Percentiles rank a stretch among this genome's conserved stretches.
phyloP scores from a whole-genome alignment of 202 grass and related monocot species.

The Saccharum hybrid region DNA sequence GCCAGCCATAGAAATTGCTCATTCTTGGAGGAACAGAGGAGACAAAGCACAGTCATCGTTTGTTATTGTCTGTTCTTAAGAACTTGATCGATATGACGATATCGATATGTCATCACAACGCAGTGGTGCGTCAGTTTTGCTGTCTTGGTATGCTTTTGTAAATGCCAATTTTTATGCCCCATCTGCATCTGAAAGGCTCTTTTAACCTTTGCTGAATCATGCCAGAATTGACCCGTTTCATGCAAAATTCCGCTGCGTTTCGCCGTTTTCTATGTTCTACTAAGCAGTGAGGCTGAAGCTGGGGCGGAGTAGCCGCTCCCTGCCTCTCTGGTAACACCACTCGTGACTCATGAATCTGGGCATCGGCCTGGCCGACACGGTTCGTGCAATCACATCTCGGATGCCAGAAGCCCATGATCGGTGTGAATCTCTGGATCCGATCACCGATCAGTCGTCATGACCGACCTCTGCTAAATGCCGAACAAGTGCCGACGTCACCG shows the following conservation, averaged over 20 bases:
- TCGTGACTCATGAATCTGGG: not conserved
- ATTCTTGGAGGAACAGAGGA: not conserved
- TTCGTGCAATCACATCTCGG: slow-evolving; percentile 37
- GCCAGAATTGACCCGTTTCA: not conserved
- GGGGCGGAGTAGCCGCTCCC: not conserved
- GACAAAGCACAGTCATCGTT: not conserved
- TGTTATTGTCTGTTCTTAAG: not conserved
- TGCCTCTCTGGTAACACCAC: not conserved
- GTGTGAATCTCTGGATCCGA: slow-evolving; percentile 5
- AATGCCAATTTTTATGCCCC: not conserved
- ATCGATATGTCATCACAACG: not conserved
- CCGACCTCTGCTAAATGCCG: not conserved
- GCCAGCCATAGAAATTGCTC: not conserved
- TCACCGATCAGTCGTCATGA: not conserved
- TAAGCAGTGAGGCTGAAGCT: not conserved
- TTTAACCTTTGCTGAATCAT: not conserved
- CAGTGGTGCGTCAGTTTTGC: not conserved
- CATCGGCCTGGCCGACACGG: slow-evolving; percentile 26
- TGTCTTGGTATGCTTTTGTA: not conserved
- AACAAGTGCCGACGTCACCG: not conserved
- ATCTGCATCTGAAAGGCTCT: not conserved
- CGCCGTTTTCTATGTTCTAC: not conserved
- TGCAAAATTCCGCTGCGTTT: not conserved
- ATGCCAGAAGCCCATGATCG: slow-evolving; percentile 24
- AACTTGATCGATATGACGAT: not conserved